phyloP scores from a whole-genome alignment of 257 asterid species.

The Gentiana dahurica region DNA sequence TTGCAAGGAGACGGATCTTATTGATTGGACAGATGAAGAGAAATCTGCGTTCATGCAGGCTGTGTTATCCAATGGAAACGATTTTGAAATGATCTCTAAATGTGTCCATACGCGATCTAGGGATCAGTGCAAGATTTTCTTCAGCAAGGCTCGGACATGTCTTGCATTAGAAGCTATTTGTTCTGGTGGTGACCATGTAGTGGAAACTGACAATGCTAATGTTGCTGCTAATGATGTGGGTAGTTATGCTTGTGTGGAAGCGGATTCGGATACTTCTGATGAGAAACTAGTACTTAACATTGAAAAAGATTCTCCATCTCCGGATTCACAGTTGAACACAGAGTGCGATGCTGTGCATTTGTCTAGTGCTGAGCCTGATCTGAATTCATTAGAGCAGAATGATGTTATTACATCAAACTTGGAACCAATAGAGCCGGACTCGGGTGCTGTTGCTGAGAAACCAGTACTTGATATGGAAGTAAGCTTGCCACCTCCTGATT shows the following conservation, averaged over 20 bases:
- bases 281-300: constrained; percentile 33
- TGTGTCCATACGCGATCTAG: constrained; percentile 54
- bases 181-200: constrained; percentile 40
- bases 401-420: constrained; percentile 11
- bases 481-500: constrained; percentile 23
- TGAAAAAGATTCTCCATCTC: constrained; percentile 28
- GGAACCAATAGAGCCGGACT: constrained; percentile 31
- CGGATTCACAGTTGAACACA: constrained; percentile 17
- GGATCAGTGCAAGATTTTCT: constrained; percentile 85
- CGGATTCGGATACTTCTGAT: constrained; percentile 26
- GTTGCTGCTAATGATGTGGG: too few species aligned
- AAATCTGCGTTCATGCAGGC: constrained; percentile 61
- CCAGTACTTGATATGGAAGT: constrained; percentile 35
- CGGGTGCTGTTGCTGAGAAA: constrained; percentile 27
- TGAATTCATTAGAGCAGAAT: constrained; percentile 21
- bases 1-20: constrained; percentile 68
- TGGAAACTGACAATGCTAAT: constrained; percentile 63
- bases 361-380: constrained; percentile 25
- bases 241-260: constrained; percentile 33
- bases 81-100: constrained; percentile 59
- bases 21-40: constrained; percentile 95
- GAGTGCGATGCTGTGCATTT: constrained; percentile 26
- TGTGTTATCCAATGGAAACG: constrained; percentile 64
- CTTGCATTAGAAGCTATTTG: constrained; percentile 55
- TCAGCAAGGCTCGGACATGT: constrained; percentile 79